phyloP scores from a whole-genome alignment of 352 stramenopile genomes.

The Pythium graminicola region DNA sequence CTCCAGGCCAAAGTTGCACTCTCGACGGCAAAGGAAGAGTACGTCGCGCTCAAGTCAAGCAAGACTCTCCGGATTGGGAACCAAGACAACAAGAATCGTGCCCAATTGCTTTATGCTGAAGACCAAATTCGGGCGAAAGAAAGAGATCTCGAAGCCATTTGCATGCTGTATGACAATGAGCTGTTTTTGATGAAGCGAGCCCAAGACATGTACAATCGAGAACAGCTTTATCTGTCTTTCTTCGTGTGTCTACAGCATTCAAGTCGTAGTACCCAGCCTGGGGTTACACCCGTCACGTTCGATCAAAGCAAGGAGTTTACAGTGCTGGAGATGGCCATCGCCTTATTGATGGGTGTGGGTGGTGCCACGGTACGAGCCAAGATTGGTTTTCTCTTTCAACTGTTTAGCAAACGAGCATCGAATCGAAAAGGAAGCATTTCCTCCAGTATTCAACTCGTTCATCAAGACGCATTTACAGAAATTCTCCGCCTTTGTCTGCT shows the following conservation, averaged over 20 bases:
- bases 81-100: slow-evolving; percentile 48
- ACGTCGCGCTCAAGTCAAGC: slow-evolving; percentile 43
- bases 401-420: slow-evolving; percentile 39
- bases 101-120: slow-evolving; percentile 66
- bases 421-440: slow-evolving; percentile 2
- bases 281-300: background rate
- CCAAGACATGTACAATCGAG: slow-evolving; percentile 42
- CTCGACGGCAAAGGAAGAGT: slow-evolving; percentile 54
- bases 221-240: slow-evolving; percentile 62
- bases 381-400: slow-evolving; percentile 65
- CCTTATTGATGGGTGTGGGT: slow-evolving; percentile 49
- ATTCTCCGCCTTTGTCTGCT: slow-evolving; percentile 53
- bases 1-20: slow-evolving; percentile 42
- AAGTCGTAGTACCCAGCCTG: background rate
- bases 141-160: slow-evolving; percentile 47
- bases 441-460: slow-evolving; percentile 35
- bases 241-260: slow-evolving; percentile 37
- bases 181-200: slow-evolving; percentile 66
- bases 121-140: slow-evolving; percentile 62
- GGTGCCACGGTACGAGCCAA: slow-evolving; percentile 47
- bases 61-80: slow-evolving; percentile 33
- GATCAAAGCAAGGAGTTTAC: slow-evolving; percentile 7
- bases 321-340: slow-evolving; percentile 40
- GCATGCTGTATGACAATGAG: slow-evolving; percentile 52
- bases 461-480: slow-evolving; percentile 34